Percentiles rank a stretch among this genome's conserved stretches.
phyloP scores from a whole-genome alignment of 768 basidiomycete species.

The Kwoniella dendrophila region DNA sequence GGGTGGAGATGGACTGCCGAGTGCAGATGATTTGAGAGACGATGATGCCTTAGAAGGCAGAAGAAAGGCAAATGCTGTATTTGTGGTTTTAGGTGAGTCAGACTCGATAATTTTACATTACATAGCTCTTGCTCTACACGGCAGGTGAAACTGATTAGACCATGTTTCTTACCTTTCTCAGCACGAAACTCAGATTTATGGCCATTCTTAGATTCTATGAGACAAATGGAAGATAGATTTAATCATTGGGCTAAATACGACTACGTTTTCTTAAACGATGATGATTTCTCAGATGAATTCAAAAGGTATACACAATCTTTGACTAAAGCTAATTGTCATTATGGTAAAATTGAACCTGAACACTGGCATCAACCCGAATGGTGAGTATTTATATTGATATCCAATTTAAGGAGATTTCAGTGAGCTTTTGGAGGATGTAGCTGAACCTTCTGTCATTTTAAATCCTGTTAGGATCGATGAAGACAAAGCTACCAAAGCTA shows the following conservation, averaged over 20 bases:
- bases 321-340: constrained; percentile 67
- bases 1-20: constrained; percentile 24
- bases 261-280: constrained; percentile 83
- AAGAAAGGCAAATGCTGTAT: constrained; percentile 73
- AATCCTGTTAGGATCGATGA: constrained; percentile 66
- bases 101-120: neutral
- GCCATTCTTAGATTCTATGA: constrained; percentile 66
- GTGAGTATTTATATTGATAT: constrained; percentile 26
- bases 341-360: constrained; percentile 64
- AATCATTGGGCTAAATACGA: constrained; percentile 77
- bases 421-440: too few species aligned
- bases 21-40: constrained; percentile 32
- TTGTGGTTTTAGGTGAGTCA: constrained; percentile 68
- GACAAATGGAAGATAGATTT: constrained; percentile 83
- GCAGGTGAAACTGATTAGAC: too few species aligned
- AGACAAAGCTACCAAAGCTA: constrained; percentile 63
- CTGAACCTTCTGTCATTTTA: neutral
- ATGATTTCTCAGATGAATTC: constrained; percentile 51
- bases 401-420: neutral
- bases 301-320: constrained; percentile 57
- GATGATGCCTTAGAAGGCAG: constrained; percentile 34
- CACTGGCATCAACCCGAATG: constrained; percentile 76
- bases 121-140: too few species aligned
- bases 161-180: neutral
- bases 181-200: constrained; percentile 51